These are phyloP conservation scores for Sequoia sempervirens DNA, from an alignment of 75 land plant genomes.

Conservation along the genomic window DNA sequence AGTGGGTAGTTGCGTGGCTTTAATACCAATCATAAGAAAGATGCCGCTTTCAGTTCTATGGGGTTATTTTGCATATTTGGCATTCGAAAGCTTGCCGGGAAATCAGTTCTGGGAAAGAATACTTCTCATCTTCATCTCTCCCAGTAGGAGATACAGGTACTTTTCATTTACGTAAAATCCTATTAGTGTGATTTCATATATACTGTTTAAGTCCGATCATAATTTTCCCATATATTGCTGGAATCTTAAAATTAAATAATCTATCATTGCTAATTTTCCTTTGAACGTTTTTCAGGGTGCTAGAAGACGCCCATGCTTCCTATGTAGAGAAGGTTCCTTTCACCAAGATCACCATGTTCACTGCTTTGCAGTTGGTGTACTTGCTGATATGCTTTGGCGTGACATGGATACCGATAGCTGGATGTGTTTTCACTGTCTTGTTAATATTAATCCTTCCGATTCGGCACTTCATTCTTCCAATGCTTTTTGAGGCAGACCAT, in stretches of 20 bases:
- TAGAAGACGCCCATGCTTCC: conserved; percentile 27
- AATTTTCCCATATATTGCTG: neutral
- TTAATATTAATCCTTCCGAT: conserved; percentile 32
- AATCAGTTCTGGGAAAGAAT: conserved; percentile 49
- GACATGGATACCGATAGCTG: conserved; percentile 46
- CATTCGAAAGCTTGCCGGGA: conserved; percentile 46
- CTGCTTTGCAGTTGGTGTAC: conserved; percentile 28
- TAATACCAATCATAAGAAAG: conserved; percentile 33
- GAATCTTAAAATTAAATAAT: too few relatives aligned
- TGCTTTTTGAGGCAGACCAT: conserved; percentile 21
- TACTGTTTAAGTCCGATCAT: neutral
- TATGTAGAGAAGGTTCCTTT: conserved; percentile 43
- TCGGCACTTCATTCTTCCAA: conserved; percentile 34
- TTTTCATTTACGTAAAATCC: neutral
- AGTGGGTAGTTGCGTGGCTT: conserved; percentile 29
- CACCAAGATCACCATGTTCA: conserved; percentile 24
- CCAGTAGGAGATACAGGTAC: conserved; percentile 26
- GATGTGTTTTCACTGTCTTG: conserved; percentile 31
- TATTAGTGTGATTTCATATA: too few relatives aligned
- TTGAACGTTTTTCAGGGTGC: conserved; percentile 13
- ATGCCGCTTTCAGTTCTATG: conserved; percentile 40
- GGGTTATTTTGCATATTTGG: conserved; percentile 55
- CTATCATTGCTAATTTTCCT: too few relatives aligned
- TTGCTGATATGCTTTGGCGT: conserved; percentile 36
- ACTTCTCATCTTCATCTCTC: conserved; percentile 28